Percentiles rank a stretch among this genome's conserved stretches.
phyloP scores from a whole-genome alignment of 257 asterid species.

The Anisodus tanguticus region DNA sequence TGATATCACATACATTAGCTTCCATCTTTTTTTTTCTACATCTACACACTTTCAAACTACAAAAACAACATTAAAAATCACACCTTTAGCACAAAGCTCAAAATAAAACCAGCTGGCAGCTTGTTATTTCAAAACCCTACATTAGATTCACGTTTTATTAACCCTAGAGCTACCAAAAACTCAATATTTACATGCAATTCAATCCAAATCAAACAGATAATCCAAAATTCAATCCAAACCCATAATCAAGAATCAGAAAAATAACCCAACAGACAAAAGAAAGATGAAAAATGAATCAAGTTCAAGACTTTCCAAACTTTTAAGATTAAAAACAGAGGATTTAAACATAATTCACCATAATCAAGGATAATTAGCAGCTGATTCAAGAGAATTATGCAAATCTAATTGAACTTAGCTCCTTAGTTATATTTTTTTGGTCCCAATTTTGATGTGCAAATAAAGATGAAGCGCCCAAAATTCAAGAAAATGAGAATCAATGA shows the following conservation, averaged over 20 bases:
- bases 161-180: conserved; percentile 39
- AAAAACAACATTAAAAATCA: conserved; percentile 36
- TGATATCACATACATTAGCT: conserved; percentile 57
- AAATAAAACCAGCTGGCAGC: conserved; percentile 29
- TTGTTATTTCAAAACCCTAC: conserved; percentile 36
- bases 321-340: neutral
- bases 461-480: conserved; percentile 25
- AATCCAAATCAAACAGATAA: conserved; percentile 35
- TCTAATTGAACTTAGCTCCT: conserved; percentile 39
- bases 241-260: conserved; percentile 19
- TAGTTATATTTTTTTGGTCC: neutral
- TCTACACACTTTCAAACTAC: conserved; percentile 45
- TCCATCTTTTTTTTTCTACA: conserved; percentile 58
- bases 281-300: conserved; percentile 11
- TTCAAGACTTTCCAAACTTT: conserved; percentile 11
- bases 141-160: conserved; percentile 33
- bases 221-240: conserved; percentile 35
- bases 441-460: conserved; percentile 25
- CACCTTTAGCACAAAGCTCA: conserved; percentile 35
- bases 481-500: conserved; percentile 36
- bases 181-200: conserved; percentile 24
- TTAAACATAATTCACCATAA: conserved; percentile 33
- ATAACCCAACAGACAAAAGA: conserved; percentile 7
- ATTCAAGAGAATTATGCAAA: conserved; percentile 43
- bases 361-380: conserved; percentile 39